A percentile compares a stretch with the other conserved stretches of the same genome.
phyloP scores from a whole-genome alignment of 306 rosid genomes.

The Cicer pinnatifidum region DNA sequence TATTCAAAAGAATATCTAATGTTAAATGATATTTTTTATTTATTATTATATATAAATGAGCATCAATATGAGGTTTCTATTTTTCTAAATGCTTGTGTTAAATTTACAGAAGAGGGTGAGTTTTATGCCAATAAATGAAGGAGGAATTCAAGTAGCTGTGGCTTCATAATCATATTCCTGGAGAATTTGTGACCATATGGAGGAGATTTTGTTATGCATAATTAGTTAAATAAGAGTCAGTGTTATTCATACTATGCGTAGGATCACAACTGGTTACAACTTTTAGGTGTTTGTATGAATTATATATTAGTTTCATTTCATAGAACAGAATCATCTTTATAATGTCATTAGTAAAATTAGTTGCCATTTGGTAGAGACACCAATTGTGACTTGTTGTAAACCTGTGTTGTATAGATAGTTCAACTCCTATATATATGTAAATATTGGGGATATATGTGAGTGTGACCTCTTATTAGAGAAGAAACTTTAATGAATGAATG shows the following conservation, averaged over 20 bases:
- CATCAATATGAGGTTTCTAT: not conserved
- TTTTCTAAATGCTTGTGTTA: not conserved
- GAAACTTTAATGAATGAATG: not conserved
- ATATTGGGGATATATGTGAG: not conserved
- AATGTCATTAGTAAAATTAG: slow-evolving; percentile 3
- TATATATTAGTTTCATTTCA: slow-evolving; percentile 33
- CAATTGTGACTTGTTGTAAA: slow-evolving; percentile 32
- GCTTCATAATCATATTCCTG: slow-evolving; percentile 46
- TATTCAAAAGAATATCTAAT: not conserved
- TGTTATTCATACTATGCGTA: slow-evolving; percentile 40
- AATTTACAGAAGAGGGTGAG: slow-evolving; percentile 88
- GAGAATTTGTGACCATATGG: slow-evolving; percentile 7
- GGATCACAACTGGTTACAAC: slow-evolving; percentile 6
- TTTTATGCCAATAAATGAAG: slow-evolving; percentile 64
- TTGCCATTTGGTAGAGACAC: not conserved
- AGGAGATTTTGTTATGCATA: slow-evolving; percentile 33
- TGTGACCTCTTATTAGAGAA: slow-evolving; percentile 3
- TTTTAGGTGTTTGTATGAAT: slow-evolving; percentile 2
- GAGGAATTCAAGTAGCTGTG: slow-evolving; percentile 66
- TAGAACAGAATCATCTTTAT: slow-evolving; percentile 3
- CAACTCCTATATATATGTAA: not conserved
- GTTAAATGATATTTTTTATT: not conserved
- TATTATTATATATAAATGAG: not conserved
- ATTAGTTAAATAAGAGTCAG: slow-evolving; percentile 29
- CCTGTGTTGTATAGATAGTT: slow-evolving; percentile 39